phyloP scores from a whole-genome alignment of 495 filamentous ascomycete species.

The Aspergillus steynii region DNA sequence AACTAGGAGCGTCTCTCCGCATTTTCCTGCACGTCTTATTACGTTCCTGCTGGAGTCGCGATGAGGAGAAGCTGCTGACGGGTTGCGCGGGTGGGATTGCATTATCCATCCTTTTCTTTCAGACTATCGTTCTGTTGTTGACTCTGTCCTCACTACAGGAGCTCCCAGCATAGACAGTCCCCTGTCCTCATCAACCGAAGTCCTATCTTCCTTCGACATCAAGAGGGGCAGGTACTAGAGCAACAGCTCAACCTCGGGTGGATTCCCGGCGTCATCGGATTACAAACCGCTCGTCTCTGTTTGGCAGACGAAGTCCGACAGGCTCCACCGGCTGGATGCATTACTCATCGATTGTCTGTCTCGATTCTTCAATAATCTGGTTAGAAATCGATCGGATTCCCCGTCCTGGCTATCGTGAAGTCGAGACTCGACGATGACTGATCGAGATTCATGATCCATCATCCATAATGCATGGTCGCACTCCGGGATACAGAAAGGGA shows the following conservation, averaged over 20 bases:
- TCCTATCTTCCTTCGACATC: not conserved
- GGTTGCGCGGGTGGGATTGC: not conserved
- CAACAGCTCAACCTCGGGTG: not conserved
- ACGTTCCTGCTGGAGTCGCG: not conserved
- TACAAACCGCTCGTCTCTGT: not conserved
- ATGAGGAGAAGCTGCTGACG: conserved; percentile 4
- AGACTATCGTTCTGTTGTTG: too few relatives aligned
- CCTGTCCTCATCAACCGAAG: too few relatives aligned
- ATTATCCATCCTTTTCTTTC: too few relatives aligned
- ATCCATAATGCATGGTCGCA: too few relatives aligned
- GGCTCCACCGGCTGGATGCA: not conserved
- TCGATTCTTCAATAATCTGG: too few relatives aligned
- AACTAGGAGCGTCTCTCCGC: conserved; percentile 9
- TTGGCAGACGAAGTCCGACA: not conserved
- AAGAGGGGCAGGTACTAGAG: not conserved
- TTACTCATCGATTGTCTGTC: too few relatives aligned
- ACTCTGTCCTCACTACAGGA: too few relatives aligned
- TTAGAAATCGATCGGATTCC: too few relatives aligned
- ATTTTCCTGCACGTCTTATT: conserved; percentile 9
- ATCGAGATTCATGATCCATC: too few relatives aligned
- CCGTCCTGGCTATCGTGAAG: not conserved
- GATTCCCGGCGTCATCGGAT: not conserved
- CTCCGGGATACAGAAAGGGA: not conserved
- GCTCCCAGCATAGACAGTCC: too few relatives aligned
- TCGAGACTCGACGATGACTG: not conserved